phyloP scores from a whole-genome alignment of 306 rosid species.

The Vigna angularis region DNA sequence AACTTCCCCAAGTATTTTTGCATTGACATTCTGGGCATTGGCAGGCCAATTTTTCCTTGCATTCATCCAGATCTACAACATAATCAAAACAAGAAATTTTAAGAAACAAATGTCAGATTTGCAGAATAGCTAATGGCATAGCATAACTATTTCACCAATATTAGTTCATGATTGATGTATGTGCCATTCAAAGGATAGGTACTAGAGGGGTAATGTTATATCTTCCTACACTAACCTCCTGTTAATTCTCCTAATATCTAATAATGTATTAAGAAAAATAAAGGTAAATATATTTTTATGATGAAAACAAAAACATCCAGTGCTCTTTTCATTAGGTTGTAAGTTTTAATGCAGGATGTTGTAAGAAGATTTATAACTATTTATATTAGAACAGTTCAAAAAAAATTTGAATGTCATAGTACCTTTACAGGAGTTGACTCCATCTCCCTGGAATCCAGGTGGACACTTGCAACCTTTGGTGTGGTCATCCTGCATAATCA shows the following conservation, averaged over 20 bases:
- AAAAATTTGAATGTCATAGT: slow-evolving; percentile 24
- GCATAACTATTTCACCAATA: not conserved
- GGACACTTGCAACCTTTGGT: slow-evolving; percentile 91
- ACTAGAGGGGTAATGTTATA: not conserved
- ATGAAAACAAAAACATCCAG: not conserved
- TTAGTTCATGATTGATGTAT: slow-evolving; percentile 3
- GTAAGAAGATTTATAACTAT: not conserved
- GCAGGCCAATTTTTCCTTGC: slow-evolving; percentile 80
- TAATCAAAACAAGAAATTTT: slow-evolving; percentile 26
- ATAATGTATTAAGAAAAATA: not conserved
- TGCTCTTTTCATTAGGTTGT: not conserved
- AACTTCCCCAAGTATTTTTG: slow-evolving; percentile 92
- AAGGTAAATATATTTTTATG: not conserved
- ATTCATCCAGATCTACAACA: slow-evolving; percentile 81
- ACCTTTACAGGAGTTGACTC: slow-evolving; percentile 81
- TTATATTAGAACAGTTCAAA: slow-evolving; percentile 4
- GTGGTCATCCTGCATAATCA: slow-evolving; percentile 69
- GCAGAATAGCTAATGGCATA: slow-evolving; percentile 6
- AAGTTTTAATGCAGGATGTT: not conserved
- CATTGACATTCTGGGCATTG: slow-evolving; percentile 90
- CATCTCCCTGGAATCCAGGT: slow-evolving; percentile 88
- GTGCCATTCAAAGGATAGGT: not conserved
- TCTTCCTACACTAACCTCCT: not conserved
- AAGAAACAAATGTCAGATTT: slow-evolving; percentile 3
- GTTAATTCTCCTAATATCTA: not conserved